phyloP scores from a whole-genome alignment of 2,329 filamentous ascomycete species.

The Phialocephala subalpina region DNA sequence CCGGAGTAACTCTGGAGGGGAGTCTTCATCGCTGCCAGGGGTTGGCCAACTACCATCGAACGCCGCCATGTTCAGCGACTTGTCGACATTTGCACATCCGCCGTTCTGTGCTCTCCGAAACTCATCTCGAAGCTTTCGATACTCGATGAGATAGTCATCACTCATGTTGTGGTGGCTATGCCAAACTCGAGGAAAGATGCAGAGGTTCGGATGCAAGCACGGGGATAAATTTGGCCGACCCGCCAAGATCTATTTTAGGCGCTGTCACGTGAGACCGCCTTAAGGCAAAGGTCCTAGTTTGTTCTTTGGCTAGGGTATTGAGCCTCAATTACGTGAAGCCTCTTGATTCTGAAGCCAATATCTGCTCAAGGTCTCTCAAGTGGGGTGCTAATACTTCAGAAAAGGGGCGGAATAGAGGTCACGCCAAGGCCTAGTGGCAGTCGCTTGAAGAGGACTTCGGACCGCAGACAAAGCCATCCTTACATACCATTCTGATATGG shows the following conservation, averaged over 20 bases:
- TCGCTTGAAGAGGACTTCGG: too few species aligned
- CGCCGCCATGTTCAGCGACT: slow-evolving; percentile 10
- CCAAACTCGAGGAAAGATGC: not conserved
- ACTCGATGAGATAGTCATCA: slow-evolving; percentile 12
- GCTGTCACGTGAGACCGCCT: not conserved
- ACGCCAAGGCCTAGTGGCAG: too few species aligned
- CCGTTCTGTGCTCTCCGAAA: slow-evolving; percentile 18
- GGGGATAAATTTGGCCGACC: slow-evolving; percentile 1
- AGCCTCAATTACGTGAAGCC: too few species aligned
- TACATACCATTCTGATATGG: too few species aligned
- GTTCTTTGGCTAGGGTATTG: too few species aligned
- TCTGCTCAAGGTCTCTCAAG: too few species aligned
- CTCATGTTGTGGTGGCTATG: slow-evolving; percentile 12
- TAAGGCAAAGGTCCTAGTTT: not conserved
- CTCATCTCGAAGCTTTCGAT: slow-evolving; percentile 23
- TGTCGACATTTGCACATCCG: slow-evolving; percentile 9
- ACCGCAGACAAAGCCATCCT: too few species aligned
- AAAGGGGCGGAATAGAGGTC: too few species aligned
- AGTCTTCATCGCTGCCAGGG: slow-evolving; percentile 3
- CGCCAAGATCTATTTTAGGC: not conserved
- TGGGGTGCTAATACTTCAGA: too few species aligned
- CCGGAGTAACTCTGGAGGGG: not conserved
- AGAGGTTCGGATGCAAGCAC: not conserved
- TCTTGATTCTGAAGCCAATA: too few species aligned
- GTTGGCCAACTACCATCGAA: slow-evolving; percentile 12